Base-by-base conservation (phyloP, 805 yeast genomes). In the Pichia nanzhaoensis region DNA sequence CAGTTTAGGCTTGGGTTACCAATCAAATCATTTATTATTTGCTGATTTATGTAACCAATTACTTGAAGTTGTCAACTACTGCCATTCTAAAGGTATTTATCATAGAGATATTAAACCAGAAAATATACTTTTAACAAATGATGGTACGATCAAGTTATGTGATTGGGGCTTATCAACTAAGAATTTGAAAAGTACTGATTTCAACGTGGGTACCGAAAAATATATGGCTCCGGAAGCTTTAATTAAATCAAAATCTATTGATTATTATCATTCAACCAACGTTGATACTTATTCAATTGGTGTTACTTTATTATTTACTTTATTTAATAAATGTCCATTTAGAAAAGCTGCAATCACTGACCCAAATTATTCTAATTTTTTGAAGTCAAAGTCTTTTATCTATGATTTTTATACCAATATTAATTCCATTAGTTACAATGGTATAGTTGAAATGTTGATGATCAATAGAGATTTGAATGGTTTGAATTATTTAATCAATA, bases 71-170 rank as follows among this genome's bases (percentile, higher is more conserved):
- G 62, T 84, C 22, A 53, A 61, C 13, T 77, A 66, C 53, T 69
- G 82, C 4, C 91, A 84, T 56, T 60, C 73, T 4, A 61, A 65
- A 35, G 82, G 82, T 0, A 69, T 82, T 13, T 81, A 75, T 51
- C 90, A 82, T 59, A 67, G 90, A 39, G 90, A 82, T 57, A 72
- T 82, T 46, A 82, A 82, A 60, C 90, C 90, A 1, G 90, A 82
- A 61, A 82, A 82, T 55, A 71, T 82, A 24, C 63, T 82, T 28
- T 63, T 82, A 42, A 73, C 73, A 51, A 60, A 61, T 4, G 62
- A 68, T 42, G 80, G 81, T 38, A 59, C 72, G 24, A 68, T 81
- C 41, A 82, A 82, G 59, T 63, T 82, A 39, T 80, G 86, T 45
- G 89, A 82, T 59, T 82, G 87, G 86, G 90, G 90, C 0, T 71